Conservation (phyloP, 176 grass and related monocot species). For the Oryza officinalis region DNA sequence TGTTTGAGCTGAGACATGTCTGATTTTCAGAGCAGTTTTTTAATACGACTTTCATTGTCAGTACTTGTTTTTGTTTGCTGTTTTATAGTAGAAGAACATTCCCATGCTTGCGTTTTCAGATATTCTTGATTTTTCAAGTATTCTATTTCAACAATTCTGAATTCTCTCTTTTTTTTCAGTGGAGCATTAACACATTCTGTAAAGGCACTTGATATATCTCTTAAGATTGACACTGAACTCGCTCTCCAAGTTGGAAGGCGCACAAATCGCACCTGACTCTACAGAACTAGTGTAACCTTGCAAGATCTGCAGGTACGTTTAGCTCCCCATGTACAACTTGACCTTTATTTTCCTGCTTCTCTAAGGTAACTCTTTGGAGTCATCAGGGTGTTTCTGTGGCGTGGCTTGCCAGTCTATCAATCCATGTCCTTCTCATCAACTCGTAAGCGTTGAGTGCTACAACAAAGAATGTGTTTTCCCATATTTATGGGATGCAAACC, state of each 20-base stretch:
- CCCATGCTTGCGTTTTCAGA: background rate
- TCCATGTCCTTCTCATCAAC: background rate
- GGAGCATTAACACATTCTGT: conserved; percentile 97
- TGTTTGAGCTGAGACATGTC: background rate
- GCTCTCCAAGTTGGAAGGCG: conserved; percentile 93
- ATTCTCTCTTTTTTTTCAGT: conserved; percentile 41
- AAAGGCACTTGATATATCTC: conserved; percentile 91
- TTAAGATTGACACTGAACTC: conserved; percentile 94
- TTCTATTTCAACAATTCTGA: background rate
- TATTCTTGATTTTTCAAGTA: background rate
- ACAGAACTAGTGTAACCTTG: background rate
- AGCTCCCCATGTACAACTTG: background rate
- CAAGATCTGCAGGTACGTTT: background rate
- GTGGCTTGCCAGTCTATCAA: background rate
- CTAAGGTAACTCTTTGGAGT: conserved; percentile 2
- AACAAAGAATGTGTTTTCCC: background rate
- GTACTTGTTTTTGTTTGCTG: background rate
- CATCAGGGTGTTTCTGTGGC: conserved; percentile 8
- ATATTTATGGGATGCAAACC: background rate
- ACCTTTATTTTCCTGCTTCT: background rate
- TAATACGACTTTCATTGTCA: background rate
- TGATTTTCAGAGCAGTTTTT: background rate
- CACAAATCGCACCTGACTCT: conserved; percentile 76
- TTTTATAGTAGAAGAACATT: background rate
- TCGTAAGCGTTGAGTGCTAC: background rate